A percentile compares a stretch with the other conserved stretches of the same genome.
phyloP scores from a whole-genome alignment of 2,329 filamentous ascomycete genomes.

The Ascochyta fabae region DNA sequence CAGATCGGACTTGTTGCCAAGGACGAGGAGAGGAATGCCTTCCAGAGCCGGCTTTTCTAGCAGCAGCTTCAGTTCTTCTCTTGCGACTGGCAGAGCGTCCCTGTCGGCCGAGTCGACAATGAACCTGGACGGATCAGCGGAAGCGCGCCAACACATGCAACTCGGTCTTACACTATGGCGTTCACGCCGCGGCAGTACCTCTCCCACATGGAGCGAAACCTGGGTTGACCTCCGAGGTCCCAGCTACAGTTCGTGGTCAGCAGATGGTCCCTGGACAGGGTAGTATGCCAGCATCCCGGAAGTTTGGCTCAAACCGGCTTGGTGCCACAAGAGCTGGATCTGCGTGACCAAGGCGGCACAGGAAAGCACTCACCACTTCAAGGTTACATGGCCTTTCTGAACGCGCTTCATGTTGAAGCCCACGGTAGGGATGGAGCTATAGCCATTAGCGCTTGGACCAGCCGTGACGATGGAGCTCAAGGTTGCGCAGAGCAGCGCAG shows the following conservation, averaged over 20 bases:
- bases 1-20: constrained; percentile 97
- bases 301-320: constrained; percentile 41
- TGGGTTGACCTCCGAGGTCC: constrained; percentile 96
- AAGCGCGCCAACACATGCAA: constrained; percentile 18
- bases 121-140: constrained; percentile 64
- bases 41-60: constrained; percentile 84
- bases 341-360: constrained; percentile 44
- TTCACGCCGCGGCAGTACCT: constrained; percentile 97
- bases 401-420: constrained; percentile 99
- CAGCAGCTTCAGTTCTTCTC: constrained; percentile 89
- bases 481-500: constrained; percentile 40
- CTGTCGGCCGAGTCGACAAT: constrained; percentile 96
- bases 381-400: constrained; percentile 95
- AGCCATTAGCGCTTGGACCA: constrained; percentile 50
- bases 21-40: constrained; percentile 88
- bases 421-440: constrained; percentile 95
- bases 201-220: constrained; percentile 99
- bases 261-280: constrained; percentile 37
- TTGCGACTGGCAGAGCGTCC: constrained; percentile 79
- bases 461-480: constrained; percentile 29
- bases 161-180: constrained; percentile 76
- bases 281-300: constrained; percentile 40
- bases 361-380: constrained; percentile 75
- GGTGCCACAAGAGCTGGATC: constrained; percentile 46
- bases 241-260: constrained; percentile 64